phyloP scores from a whole-genome alignment of 1,139 yeast species.

The Wickerhamomyces sp. region DNA sequence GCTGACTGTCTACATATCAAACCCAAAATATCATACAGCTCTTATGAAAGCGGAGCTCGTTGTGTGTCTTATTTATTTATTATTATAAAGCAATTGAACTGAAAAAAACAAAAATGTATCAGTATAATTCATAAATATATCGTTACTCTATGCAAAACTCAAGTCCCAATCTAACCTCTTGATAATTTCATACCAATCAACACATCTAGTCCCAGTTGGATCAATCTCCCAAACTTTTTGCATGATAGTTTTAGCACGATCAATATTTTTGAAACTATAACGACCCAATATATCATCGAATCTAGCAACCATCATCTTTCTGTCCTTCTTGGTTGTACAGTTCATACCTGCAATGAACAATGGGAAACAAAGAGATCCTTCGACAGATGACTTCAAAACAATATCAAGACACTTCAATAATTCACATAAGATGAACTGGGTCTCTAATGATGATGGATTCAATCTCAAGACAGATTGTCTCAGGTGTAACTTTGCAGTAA shows the following conservation, averaged over 20 bases:
- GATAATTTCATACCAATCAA: constrained; percentile 67
- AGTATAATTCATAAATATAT: neutral
- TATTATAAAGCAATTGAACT: neutral
- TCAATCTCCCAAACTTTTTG: constrained; percentile 54
- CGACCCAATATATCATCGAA: constrained; percentile 53
- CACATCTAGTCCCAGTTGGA: constrained; percentile 39
- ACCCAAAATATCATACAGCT: too few relatives aligned
- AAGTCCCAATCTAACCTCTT: constrained; percentile 72
- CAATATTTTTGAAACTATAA: constrained; percentile 65
- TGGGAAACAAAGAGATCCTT: constrained; percentile 71
- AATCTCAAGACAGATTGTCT: constrained; percentile 57
- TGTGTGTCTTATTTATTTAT: constrained; percentile 1
- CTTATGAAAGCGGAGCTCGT: too few relatives aligned
- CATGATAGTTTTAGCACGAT: constrained; percentile 53
- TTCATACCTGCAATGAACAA: constrained; percentile 73
- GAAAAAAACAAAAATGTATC: neutral
- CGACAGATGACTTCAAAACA: constrained; percentile 61
- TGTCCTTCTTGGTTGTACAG: constrained; percentile 44
- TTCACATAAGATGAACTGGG: constrained; percentile 54
- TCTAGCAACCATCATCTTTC: constrained; percentile 45
- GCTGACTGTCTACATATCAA: neutral
- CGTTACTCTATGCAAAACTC: constrained; percentile 49
- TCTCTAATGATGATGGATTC: constrained; percentile 61
- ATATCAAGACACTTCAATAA: constrained; percentile 55
- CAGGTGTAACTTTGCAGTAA: constrained; percentile 64